Conservation (phyloP, 2,329 filamentous ascomycete species). For the Aspergillus tanneri region DNA sequence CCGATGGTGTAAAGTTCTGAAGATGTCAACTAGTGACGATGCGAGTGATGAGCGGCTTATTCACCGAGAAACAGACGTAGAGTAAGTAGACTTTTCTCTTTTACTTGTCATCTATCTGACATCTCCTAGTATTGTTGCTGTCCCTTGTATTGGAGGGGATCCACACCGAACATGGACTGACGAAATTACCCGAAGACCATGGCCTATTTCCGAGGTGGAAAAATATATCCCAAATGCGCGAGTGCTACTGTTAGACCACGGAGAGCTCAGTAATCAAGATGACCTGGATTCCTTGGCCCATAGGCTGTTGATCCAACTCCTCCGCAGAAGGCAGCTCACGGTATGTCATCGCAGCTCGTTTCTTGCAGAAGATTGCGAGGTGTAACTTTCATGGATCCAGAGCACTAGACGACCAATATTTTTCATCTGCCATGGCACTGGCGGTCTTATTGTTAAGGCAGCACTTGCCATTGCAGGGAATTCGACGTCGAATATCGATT, state of each 20-base stretch:
- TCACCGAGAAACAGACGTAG: slow-evolving; percentile 15
- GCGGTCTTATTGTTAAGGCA: slow-evolving; percentile 60
- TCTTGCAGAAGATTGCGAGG: background rate
- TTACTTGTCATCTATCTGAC: background rate
- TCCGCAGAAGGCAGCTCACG: slow-evolving; percentile 22
- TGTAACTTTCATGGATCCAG: slow-evolving; percentile 8
- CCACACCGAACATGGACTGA: slow-evolving; percentile 29
- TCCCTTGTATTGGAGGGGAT: slow-evolving; percentile 39
- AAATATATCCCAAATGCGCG: slow-evolving; percentile 25
- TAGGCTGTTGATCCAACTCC: slow-evolving; percentile 26
- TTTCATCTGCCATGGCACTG: slow-evolving; percentile 62
- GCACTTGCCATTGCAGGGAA: slow-evolving; percentile 47
- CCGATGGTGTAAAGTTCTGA: background rate
- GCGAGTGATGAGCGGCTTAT: background rate
- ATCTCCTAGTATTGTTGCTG: slow-evolving; percentile 31
- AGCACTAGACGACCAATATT: slow-evolving; percentile 51
- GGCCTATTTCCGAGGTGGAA: slow-evolving; percentile 27
- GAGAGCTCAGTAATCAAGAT: slow-evolving; percentile 25
- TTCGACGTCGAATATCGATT: slow-evolving; percentile 25
- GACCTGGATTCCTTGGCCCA: slow-evolving; percentile 28
- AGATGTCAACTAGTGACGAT: background rate
- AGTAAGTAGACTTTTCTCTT: slow-evolving; percentile 24
- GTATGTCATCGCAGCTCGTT: slow-evolving; percentile 11
- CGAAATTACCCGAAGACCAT: slow-evolving; percentile 21
- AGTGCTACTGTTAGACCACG: slow-evolving; percentile 32